Percentiles rank a stretch among this genome's conserved stretches.
phyloP scores from a whole-genome alignment of 2,329 filamentous ascomycete species.

The Sporothrix globosa region DNA sequence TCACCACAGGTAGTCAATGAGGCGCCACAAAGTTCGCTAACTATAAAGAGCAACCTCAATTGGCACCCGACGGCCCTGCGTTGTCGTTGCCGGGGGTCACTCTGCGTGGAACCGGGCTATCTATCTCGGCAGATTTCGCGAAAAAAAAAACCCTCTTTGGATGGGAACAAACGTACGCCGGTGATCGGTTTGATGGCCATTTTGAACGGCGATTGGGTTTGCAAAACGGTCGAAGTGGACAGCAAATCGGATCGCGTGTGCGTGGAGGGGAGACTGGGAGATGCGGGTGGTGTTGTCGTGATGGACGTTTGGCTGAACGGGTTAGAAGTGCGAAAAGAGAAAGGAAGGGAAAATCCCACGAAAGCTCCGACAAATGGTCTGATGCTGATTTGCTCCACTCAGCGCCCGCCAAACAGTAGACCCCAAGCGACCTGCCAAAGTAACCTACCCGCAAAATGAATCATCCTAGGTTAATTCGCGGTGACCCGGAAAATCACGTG shows the following conservation, averaged over 20 bases:
- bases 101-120: not conserved
- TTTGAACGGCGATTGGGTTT: conserved; percentile 42
- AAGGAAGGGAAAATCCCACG: conserved; percentile 34
- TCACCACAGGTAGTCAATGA: not conserved
- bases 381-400: conserved; percentile 37
- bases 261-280: conserved; percentile 19
- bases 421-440: conserved; percentile 2
- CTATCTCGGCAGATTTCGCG: conserved; percentile 14
- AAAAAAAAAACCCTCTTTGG: conserved; percentile 1
- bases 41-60: not conserved
- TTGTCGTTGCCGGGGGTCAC: conserved; percentile 1
- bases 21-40: not conserved
- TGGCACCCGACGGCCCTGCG: not conserved
- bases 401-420: conserved; percentile 20
- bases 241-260: conserved; percentile 8
- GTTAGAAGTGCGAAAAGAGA: conserved; percentile 23
- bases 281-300: conserved; percentile 21
- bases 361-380: conserved; percentile 37
- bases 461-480: conserved; percentile 27
- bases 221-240: conserved; percentile 2
- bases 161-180: conserved; percentile 54
- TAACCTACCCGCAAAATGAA: conserved; percentile 18
- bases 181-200: conserved; percentile 63
- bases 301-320: conserved; percentile 19
- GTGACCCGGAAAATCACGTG: conserved; percentile 34